phyloP scores from a whole-genome alignment of 1,284 basidiomycete genomes.

The Neonothopanus nambi region DNA sequence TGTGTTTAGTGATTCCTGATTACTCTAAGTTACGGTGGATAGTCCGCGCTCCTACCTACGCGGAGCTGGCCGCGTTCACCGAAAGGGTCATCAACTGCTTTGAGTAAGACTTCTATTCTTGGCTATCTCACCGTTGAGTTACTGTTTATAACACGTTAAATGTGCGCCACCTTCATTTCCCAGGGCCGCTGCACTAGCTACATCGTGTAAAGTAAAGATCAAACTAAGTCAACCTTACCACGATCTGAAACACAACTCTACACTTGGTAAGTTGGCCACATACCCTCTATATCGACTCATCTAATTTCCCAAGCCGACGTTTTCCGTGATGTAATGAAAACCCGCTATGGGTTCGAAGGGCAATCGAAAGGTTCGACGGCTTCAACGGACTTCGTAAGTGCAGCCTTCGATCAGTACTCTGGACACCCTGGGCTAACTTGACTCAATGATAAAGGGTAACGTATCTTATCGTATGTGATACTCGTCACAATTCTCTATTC shows the following conservation, averaged over 20 bases:
- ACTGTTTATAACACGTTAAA: too few species aligned
- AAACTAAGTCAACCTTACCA: conserved; percentile 41
- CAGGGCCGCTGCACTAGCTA: conserved; percentile 72
- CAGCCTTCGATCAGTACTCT: conserved; percentile 4
- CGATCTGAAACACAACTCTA: conserved; percentile 64
- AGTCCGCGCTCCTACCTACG: conserved; percentile 62
- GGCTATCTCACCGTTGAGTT: neutral
- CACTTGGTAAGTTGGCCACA: conserved; percentile 49
- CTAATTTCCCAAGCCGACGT: conserved; percentile 38
- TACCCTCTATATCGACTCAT: conserved; percentile 1
- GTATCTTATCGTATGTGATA: conserved; percentile 57
- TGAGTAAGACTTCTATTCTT: conserved; percentile 42
- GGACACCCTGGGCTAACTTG: conserved; percentile 12
- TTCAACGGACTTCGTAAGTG: conserved; percentile 67
- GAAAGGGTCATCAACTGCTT: conserved; percentile 59
- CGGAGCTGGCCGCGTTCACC: conserved; percentile 50
- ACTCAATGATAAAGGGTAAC: conserved; percentile 51
- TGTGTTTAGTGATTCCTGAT: conserved; percentile 71
- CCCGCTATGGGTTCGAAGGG: conserved; percentile 39
- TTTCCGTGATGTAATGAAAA: conserved; percentile 43
- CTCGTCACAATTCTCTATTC: conserved; percentile 7
- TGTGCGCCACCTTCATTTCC: conserved; percentile 9
- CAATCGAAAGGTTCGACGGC: conserved; percentile 39
- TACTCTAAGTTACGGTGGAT: conserved; percentile 69
- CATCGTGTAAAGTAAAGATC: conserved; percentile 62